Evolutionary conservation across 441 rosid genomes (phyloP), one percentile per base, ranked within the genome.

Genomic region (Populus hybrid): DNA sequence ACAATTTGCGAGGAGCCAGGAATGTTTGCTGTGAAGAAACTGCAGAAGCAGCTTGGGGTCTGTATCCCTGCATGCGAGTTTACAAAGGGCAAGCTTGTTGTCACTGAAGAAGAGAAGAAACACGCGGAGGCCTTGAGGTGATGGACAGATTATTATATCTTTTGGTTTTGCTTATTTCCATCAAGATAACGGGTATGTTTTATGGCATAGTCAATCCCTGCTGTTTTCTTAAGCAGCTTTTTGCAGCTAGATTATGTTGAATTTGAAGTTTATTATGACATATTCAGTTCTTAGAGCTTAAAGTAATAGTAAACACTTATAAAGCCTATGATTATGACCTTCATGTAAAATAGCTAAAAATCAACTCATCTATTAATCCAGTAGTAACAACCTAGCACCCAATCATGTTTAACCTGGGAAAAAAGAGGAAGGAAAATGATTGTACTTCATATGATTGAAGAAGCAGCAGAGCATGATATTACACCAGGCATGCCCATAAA

Each of bases 41-140:
- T 93, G 88, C 92, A 90, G 88, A 95, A 89, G 83, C 97, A 88
- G 87, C 96, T 93, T 38, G 92, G 89, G 28, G 80, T 92, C 64
- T 78, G 88, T 36, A 86, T 93, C 81, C 83, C 82, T 36, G 83
- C 85, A 10, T 92, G 97, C 80, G 98, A 92, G 78, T 88, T 93
- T 85, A 84, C 87, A 11, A 98, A 95, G 75, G 99, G 98, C 72
- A 87, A 90, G 81, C 91, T 95, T 86, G 77, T 86, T 80, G 81
- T 88, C 70, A 81, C 78, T 34, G 85, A 85, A 67, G 50, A 84
- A 72, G 94, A 88, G 35, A 81, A 78, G 83, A 80, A 75, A 72
- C 67, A 83, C 20, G 30, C 72, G 34, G 80, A 81, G 74, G 68
- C 36, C 72, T 23, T 32, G 50, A 69, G 81, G 10, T 82, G 80